Base-by-base conservation (phyloP, 2,329 filamentous ascomycete genomes). In the Penicillium rolfsii region DNA sequence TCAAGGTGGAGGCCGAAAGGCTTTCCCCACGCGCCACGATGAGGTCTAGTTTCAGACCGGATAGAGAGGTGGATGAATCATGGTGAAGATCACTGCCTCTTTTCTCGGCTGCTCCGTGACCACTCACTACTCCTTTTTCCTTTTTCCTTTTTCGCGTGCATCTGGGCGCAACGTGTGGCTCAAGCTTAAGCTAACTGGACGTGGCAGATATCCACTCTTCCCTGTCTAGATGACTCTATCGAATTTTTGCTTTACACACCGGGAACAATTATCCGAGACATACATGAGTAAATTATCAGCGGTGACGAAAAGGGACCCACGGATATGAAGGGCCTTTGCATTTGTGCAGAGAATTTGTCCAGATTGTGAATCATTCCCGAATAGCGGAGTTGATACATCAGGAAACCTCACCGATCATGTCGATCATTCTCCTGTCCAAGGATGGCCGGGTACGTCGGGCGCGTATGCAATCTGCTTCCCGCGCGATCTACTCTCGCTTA, bases 391-490 rank as follows among this genome's bases (percentile, higher is more conserved):
- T 33, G 46, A 33, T 50, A 50, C 45, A 48, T 35, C 46, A 12
- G n/a, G 22, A 19, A 3, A 12, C n/a, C 19, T 11, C n/a, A 8
- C 28, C 22, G 33, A 40, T 26, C 19, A 52, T 36, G n/a, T 22
- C 30, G 49, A 28, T 46, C 28, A 35, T 52, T 41, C 12, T 54
- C 46, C n/a, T 33, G 16, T 33, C 46, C 30, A 7, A n/a, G 0
- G 2, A 24, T 46, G 12, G 14, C 9, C 28, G 16, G 46, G 46
- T 8, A 22, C 16, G 26, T 50, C 46, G 46, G 28, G 60, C 57
- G 54, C 60, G 57, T 62, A 61, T 55, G 56, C 48, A 57, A 60
- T 63, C 61, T 65, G 16, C 26, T 38, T 60, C 55, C 64, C 63
- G 61, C 55, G 57, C 55, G 57, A 57, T 64, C 57, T 19, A 50